Conservation (phyloP, 228 moss, liverwort and hornwort species). For the Sphagnum magellanicum region DNA sequence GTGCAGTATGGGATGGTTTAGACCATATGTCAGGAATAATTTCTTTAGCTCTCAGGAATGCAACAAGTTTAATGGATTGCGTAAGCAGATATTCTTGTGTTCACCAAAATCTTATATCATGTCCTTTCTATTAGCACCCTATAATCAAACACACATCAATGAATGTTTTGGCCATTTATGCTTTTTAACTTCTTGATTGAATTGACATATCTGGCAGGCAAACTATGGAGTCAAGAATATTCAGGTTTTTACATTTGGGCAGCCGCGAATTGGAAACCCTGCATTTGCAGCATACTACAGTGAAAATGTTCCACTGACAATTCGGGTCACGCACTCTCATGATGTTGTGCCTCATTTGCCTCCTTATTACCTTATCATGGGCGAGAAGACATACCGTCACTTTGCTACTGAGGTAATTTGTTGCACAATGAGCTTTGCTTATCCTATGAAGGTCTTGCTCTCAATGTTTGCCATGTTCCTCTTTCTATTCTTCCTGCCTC, state of each 20-base stretch:
- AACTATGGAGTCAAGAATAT: slow-evolving; percentile 54
- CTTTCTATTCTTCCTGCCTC: neutral
- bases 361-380: slow-evolving; percentile 74
- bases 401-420: slow-evolving; percentile 78
- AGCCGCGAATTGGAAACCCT: slow-evolving; percentile 91
- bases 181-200: too few species aligned
- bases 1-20: too few species aligned
- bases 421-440: neutral
- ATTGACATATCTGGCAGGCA: slow-evolving; percentile 20
- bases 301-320: slow-evolving; percentile 61
- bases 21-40: too few species aligned
- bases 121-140: too few species aligned
- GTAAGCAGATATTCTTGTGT: too few species aligned
- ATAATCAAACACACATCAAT: too few species aligned
- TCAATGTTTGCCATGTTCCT: too few species aligned
- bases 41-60: too few species aligned
- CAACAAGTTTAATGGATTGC: too few species aligned
- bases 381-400: slow-evolving; percentile 87
- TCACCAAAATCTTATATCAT: too few species aligned
- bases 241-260: slow-evolving; percentile 86
- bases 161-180: too few species aligned
- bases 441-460: neutral
- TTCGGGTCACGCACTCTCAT: slow-evolving; percentile 86
- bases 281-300: slow-evolving; percentile 69
- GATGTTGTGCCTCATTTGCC: slow-evolving; percentile 95